Evolutionary conservation across 345 rosid genomes (phyloP).

Genomic region (Eutrema japonicum): DNA sequence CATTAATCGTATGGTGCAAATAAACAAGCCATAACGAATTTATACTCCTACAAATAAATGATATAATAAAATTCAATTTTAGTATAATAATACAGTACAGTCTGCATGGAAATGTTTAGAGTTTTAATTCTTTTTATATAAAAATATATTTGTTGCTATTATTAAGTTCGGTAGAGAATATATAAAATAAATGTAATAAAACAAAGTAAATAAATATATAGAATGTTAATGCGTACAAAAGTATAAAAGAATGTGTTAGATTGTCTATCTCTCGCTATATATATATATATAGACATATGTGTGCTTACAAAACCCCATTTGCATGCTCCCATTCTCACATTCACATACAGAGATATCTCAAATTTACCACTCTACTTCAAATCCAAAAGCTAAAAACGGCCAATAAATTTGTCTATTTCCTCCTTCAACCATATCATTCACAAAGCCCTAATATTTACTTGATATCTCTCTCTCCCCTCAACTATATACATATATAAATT

Average conservation of each 20-base stretch:
- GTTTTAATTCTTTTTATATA: background rate
- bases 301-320: constrained; percentile 38
- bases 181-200: background rate
- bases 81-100: background rate
- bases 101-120: background rate
- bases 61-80: background rate
- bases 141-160: background rate
- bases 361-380: constrained; percentile 32
- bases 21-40: background rate
- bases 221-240: background rate
- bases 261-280: background rate
- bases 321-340: constrained; percentile 41
- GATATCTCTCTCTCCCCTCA: background rate
- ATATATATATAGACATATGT: constrained; percentile 3
- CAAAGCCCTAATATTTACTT: constrained; percentile 22
- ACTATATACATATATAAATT: background rate
- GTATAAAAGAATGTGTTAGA: background rate
- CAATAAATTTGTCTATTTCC: constrained; percentile 21
- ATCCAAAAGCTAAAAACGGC: constrained; percentile 37
- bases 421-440: constrained; percentile 44
- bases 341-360: constrained; percentile 42
- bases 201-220: background rate
- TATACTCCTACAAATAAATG: background rate
- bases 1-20: background rate
- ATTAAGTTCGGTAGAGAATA: background rate